Conservation (phyloP, 2,329 filamentous ascomycete species). For the Chaetomiaceae sp. region DNA sequence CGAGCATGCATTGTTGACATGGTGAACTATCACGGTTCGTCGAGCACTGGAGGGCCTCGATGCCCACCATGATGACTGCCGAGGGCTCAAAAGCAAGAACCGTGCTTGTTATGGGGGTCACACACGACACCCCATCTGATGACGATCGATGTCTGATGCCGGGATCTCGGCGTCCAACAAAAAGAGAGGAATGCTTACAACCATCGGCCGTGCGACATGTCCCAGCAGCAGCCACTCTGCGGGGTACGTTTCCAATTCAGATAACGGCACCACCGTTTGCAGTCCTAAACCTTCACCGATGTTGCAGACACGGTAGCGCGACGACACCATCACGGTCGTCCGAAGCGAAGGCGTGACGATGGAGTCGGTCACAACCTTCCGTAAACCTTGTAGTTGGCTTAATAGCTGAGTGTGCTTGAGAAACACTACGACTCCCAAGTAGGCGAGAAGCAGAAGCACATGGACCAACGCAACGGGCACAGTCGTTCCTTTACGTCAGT, state of each 20-base stretch:
- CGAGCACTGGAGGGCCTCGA: neutral
- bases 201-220: conserved; percentile 14
- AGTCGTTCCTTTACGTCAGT: no score
- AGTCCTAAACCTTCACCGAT: conserved; percentile 2
- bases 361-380: no score
- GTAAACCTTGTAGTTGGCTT: no score
- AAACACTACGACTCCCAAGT: neutral
- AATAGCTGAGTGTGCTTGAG: no score
- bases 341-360: no score
- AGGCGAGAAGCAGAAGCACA: neutral
- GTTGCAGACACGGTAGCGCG: conserved; percentile 3
- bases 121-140: neutral
- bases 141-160: neutral
- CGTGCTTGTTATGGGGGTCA: neutral
- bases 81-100: no score
- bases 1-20: neutral
- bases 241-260: conserved; percentile 5
- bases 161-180: neutral
- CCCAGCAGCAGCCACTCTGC: conserved; percentile 18
- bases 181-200: neutral
- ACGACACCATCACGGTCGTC: conserved; percentile 4
- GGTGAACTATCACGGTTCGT: neutral
- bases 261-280: neutral
- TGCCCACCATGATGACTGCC: neutral
- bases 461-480: neutral